A percentile compares a stretch with the other conserved stretches of the same genome.
Conservation (phyloP, 83 land plant species). For the Picea abies region DNA sequence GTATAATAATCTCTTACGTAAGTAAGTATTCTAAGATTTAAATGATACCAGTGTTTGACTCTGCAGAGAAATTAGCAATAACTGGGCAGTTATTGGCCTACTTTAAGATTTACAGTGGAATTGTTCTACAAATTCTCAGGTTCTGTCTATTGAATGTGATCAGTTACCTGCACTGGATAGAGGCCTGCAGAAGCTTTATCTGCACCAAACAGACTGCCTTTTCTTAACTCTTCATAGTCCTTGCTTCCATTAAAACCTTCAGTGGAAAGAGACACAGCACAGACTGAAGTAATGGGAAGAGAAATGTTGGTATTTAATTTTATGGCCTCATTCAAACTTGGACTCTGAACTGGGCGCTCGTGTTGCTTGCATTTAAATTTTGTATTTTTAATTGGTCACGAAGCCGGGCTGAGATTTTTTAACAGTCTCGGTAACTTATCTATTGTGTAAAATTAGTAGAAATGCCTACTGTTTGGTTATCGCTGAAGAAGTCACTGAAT, state of each 20-base stretch:
- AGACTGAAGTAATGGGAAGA: neutral
- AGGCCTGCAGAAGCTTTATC: neutral
- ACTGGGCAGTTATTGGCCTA: too few species aligned
- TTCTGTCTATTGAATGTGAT: too few species aligned
- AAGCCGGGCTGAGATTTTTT: neutral
- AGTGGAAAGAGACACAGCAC: neutral
- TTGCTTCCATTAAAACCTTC: neutral
- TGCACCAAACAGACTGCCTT: neutral
- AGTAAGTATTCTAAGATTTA: too few species aligned
- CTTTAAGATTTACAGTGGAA: too few species aligned
- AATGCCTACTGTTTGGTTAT: conserved; percentile 15
- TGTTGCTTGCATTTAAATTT: neutral
- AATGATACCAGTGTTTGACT: too few species aligned
- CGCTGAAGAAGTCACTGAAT: conserved; percentile 12
- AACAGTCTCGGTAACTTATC: neutral
- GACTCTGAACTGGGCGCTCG: neutral
- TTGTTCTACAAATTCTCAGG: too few species aligned
- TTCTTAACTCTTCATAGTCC: neutral
- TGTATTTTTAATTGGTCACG: neutral
- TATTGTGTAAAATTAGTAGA: neutral
- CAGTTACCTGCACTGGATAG: neutral
- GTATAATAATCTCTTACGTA: too few species aligned
- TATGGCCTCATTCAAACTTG: neutral
- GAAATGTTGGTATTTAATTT: too few species aligned
- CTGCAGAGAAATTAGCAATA: too few species aligned